phyloP scores from a whole-genome alignment of 257 asterid genomes.

The Fraxinus americana region DNA sequence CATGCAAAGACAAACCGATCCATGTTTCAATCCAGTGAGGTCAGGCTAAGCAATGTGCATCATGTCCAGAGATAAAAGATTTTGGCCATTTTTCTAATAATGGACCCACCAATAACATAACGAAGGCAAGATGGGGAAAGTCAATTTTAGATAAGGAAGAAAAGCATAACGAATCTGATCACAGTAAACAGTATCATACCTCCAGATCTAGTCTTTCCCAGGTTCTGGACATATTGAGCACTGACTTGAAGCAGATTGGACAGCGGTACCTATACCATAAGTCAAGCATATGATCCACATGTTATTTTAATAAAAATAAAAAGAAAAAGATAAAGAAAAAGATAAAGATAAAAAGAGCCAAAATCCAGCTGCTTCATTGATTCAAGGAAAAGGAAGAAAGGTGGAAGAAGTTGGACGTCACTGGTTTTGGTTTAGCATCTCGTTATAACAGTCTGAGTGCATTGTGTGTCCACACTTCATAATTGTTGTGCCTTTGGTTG shows the following conservation, averaged over 20 bases:
- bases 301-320: neutral
- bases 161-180: neutral
- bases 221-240: slow-evolving; percentile 52
- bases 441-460: slow-evolving; percentile 64
- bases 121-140: slow-evolving; percentile 4
- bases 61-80: neutral
- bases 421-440: slow-evolving; percentile 74
- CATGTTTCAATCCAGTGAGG: neutral
- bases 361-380: slow-evolving; percentile 1
- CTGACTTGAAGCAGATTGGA: slow-evolving; percentile 86
- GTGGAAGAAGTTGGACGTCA: slow-evolving; percentile 35
- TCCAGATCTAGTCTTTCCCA: slow-evolving; percentile 82
- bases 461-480: slow-evolving; percentile 92
- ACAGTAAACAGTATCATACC: slow-evolving; percentile 43
- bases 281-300: slow-evolving; percentile 13
- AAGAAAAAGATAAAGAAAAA: too few species aligned
- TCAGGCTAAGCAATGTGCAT: neutral
- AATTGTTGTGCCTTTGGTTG: slow-evolving; percentile 67
- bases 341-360: neutral
- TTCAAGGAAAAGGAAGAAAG: slow-evolving; percentile 1
- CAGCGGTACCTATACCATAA: slow-evolving; percentile 71
- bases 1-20: neutral
- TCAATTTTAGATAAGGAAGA: slow-evolving; percentile 6
- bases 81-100: neutral
- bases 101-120: neutral